Base-by-base conservation (phyloP, 768 basidiomycete genomes). In the Flagelloscypha sp. region DNA sequence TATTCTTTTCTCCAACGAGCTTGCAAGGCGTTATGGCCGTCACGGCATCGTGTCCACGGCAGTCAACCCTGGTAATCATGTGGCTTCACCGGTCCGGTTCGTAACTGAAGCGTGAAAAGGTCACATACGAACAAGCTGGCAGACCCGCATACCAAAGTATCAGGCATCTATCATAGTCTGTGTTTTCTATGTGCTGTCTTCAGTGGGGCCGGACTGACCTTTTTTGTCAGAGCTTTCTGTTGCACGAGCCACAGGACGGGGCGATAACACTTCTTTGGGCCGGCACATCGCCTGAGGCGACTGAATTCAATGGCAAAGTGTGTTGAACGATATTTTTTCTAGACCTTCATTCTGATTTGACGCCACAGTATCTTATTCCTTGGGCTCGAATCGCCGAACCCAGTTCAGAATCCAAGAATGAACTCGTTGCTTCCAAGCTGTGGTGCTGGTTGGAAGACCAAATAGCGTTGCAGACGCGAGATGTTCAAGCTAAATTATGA, bases 181-280 rank as follows among this genome's bases (percentile, higher is more conserved):
- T 34, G 7, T 27, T 19, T 36, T 16, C 30, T 27, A 13, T 18
- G 25, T 6, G 8, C 9, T 7, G 24, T 8, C 7, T n/a, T n/a
- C n/a, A n/a, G n/a, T n/a, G n/a, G n/a, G n/a, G n/a, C n/a, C n/a
- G n/a, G n/a, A n/a, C n/a, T n/a, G n/a, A n/a, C n/a, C n/a, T n/a
- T n/a, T n/a, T n/a, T n/a, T n/a, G n/a, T n/a, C n/a, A n/a, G n/a
- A n/a, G n/a, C n/a, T n/a, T n/a, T n/a, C n/a, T n/a, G n/a, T n/a
- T n/a, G n/a, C n/a, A n/a, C n/a, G n/a, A n/a, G n/a, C n/a, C n/a
- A n/a, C n/a, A n/a, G n/a, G n/a, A n/a, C n/a, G 70, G 70, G 3
- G 64, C 62, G 7, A 48, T 71, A 30, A 63, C 68, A 2, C 65
- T 62, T 36, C 50, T 70, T 8, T 73, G 58, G 42, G 65, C 62